Evolutionary conservation across 1,284 basidiomycete species (phyloP), one percentile per base, ranked within the genome.

Genomic region (Trichosporon sp.): DNA sequence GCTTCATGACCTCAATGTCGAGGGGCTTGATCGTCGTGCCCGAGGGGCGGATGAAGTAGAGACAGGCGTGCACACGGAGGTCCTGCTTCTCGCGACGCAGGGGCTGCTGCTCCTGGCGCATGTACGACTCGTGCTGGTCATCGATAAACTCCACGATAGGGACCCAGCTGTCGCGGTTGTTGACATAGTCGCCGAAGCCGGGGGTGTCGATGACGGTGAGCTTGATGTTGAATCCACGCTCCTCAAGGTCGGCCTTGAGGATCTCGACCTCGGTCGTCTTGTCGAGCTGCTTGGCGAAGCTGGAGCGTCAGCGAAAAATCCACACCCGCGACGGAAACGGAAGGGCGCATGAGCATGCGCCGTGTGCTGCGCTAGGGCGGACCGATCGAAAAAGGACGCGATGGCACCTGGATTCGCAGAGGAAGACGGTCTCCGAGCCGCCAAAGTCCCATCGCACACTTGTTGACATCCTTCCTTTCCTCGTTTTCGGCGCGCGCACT

Each of bases 141-240:
- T 99, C 97, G 78, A 99, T 94, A 83, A 99, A 99, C 84, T 99
- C 96, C 80, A 99, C 91, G 74, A 99, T 98, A 68, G 97, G 96
- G 23, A 89, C 87, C 96, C 96, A 99, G 56, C 92, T 94, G 84
- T 99, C 96, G 72, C 94, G 90, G 88, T 99, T 99, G 90, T 99
- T 98, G 85, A 99, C 95, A 80, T 98, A 98, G 90, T 99, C 96
- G 51, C 96, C 96, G 75, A 98, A 99, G 21, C 96, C 96, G 70
- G 96, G 96, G 25, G 95, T 98, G 85, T 99, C 96, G 78, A 99
- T 96, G 80, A 98, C 95, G 29, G 92, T 96, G 72, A 99, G 89
- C 88, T 98, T 98, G 86, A 98, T 95, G 85, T 95, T 97, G 90
- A 99, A 99, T 79, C 94, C 92, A 83, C 97, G 94, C 86, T 99